Conservation (phyloP, 208 protist genomes). For the Trichomonas tenax region DNA sequence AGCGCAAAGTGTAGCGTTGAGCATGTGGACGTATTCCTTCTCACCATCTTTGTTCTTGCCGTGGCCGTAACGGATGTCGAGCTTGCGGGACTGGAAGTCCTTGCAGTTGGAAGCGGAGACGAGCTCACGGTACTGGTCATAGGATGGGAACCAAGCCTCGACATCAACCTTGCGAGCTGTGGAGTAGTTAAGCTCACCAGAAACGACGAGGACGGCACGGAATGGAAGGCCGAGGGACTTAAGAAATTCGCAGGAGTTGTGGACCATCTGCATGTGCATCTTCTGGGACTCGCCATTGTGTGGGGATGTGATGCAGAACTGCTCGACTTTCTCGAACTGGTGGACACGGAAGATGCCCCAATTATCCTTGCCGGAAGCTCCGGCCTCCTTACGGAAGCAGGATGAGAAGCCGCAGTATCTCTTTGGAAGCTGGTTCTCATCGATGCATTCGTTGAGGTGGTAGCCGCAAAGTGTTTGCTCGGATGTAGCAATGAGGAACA, state of each 20-base stretch:
- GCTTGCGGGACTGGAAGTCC: slow-evolving; percentile 70
- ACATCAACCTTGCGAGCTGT: slow-evolving; percentile 99
- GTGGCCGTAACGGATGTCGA: slow-evolving; percentile 21
- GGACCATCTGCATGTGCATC: slow-evolving; percentile 63
- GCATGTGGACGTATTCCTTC: slow-evolving; percentile 98
- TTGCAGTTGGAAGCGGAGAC: slow-evolving; percentile 99
- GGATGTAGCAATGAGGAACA: slow-evolving; percentile 99
- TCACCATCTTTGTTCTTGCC: slow-evolving; percentile 37
- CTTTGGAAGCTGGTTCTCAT: slow-evolving; percentile 51
- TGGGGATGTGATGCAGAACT: slow-evolving; percentile 64
- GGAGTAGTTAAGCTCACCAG: slow-evolving; percentile 86
- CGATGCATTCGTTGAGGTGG: slow-evolving; percentile 77
- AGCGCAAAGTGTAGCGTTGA: slow-evolving; percentile 87
- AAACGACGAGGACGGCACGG: slow-evolving; percentile 66
- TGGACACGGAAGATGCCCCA: slow-evolving; percentile 72
- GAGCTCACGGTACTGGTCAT: slow-evolving; percentile 75
- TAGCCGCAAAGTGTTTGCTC: slow-evolving; percentile 95
- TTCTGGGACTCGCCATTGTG: slow-evolving; percentile 54
- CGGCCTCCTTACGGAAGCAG: slow-evolving; percentile 95
- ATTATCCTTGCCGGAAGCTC: slow-evolving; percentile 57
- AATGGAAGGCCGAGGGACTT: slow-evolving; percentile 60
- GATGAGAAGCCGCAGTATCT: slow-evolving; percentile 85
- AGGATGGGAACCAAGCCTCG: slow-evolving; percentile 96
- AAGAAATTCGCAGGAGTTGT: slow-evolving; percentile 59
- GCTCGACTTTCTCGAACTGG: slow-evolving; percentile 67